Conservation (phyloP, 192 early-diverging fungal species). For the Dimargaris cristalligena region DNA sequence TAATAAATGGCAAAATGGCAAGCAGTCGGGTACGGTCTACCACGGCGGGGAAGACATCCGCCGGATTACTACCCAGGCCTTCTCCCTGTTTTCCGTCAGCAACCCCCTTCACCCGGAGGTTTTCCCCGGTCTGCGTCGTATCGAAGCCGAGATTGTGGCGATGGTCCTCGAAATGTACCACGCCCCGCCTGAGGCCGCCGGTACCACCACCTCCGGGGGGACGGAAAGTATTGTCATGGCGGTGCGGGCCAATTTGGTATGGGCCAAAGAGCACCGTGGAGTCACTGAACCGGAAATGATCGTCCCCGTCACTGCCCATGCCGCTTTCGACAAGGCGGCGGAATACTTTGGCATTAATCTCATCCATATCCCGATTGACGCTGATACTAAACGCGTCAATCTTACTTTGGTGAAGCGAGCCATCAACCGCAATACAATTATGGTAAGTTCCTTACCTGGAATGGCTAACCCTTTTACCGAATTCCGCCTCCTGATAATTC, state of each 20-base stretch:
- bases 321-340: constrained; percentile 91
- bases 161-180: constrained; percentile 87
- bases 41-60: constrained; percentile 79
- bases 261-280: constrained; percentile 57
- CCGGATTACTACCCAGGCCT: constrained; percentile 57
- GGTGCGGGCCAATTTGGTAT: constrained; percentile 82
- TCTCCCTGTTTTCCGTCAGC: constrained; percentile 57
- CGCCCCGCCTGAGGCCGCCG: constrained; percentile 50
- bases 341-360: constrained; percentile 81
- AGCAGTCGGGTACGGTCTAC: constrained; percentile 80
- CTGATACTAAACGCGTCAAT: constrained; percentile 55
- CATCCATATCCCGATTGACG: constrained; percentile 68
- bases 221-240: constrained; percentile 92
- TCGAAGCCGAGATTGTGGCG: constrained; percentile 87
- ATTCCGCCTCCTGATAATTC: too few relatives aligned
- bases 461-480: too few relatives aligned
- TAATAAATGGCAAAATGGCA: constrained; percentile 69
- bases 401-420: constrained; percentile 54
- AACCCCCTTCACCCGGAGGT: constrained; percentile 93
- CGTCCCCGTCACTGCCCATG: constrained; percentile 82
- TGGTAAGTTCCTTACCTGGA: too few relatives aligned
- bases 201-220: constrained; percentile 83
- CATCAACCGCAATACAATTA: constrained; percentile 82
- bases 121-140: constrained; percentile 84
- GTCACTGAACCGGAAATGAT: constrained; percentile 85